Conservation (phyloP, 2,329 filamentous ascomycete species). For the Claviceps africana region DNA sequence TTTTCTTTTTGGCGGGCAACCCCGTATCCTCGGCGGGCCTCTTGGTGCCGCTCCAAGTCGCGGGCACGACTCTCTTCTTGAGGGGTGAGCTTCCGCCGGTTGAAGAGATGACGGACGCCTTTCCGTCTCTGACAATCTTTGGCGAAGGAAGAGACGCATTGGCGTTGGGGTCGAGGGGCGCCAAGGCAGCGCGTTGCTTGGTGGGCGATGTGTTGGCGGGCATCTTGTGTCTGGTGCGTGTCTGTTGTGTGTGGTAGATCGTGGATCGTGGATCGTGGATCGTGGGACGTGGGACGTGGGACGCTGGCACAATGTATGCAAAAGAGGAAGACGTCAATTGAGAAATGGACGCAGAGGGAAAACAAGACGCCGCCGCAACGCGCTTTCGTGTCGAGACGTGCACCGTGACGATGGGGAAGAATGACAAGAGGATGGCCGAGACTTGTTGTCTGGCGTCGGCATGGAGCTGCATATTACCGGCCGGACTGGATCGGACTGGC, state of each 20-base stretch:
- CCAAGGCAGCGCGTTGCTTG: constrained; percentile 37
- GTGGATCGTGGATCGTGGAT: background rate
- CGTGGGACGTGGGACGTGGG: background rate
- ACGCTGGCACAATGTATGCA: background rate
- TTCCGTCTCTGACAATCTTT: constrained; percentile 5
- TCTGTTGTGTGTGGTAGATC: background rate
- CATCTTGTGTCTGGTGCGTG: background rate
- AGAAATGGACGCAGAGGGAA: background rate
- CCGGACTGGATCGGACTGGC: background rate
- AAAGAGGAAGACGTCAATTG: background rate
- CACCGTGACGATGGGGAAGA: background rate
- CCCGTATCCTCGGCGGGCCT: constrained; percentile 11
- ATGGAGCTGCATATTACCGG: background rate
- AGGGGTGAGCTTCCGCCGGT: constrained; percentile 6
- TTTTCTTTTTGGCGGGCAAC: constrained; percentile 17
- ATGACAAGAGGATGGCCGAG: background rate
- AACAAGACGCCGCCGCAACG: background rate
- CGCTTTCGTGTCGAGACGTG: background rate
- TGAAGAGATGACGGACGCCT: background rate
- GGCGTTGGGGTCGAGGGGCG: constrained; percentile 32
- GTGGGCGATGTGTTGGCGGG: constrained; percentile 17
- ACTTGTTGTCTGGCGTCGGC: background rate
- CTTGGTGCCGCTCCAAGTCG: constrained; percentile 12
- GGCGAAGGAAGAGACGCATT: constrained; percentile 15
- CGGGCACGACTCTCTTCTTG: constrained; percentile 6